Conservation (phyloP, 169 alveolate genomes). For the Cryptosporidium tyzzeri region DNA sequence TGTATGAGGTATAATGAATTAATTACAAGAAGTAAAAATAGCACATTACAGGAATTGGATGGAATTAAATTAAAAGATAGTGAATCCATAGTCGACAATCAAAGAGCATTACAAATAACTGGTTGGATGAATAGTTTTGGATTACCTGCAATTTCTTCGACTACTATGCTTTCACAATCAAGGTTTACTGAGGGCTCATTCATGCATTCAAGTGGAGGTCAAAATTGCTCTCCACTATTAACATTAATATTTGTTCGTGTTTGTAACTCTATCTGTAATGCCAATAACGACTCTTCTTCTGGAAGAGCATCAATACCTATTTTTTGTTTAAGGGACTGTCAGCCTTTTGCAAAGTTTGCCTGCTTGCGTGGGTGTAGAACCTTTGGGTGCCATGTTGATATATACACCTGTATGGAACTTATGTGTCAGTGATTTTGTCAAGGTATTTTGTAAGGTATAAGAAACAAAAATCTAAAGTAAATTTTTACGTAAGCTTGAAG, state of each 20-base stretch:
- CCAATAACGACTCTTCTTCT: conserved; percentile 59
- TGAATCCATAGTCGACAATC: neutral
- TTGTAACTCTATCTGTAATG: conserved; percentile 54
- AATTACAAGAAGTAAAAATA: neutral
- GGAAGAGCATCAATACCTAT: conserved; percentile 51
- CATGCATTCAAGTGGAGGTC: conserved; percentile 10
- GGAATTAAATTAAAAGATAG: neutral
- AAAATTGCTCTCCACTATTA: conserved; percentile 56
- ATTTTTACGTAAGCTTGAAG: conserved; percentile 2
- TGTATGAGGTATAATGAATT: conserved; percentile 29
- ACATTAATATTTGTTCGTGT: conserved; percentile 62
- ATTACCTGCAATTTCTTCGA: conserved; percentile 4
- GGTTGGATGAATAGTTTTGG: conserved; percentile 50
- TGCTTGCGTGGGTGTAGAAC: conserved; percentile 71
- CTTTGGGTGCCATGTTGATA: conserved; percentile 46
- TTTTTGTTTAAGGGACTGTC: conserved; percentile 63
- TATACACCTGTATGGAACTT: conserved; percentile 63
- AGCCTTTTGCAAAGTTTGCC: conserved; percentile 53
- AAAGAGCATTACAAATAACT: conserved; percentile 31
- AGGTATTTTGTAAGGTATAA: neutral
- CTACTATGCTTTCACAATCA: conserved; percentile 30
- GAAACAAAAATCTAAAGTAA: neutral
- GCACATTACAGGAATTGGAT: neutral
- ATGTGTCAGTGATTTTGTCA: conserved; percentile 35
- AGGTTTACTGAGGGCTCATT: conserved; percentile 51